Evolutionary conservation across 2,329 filamentous ascomycete genomes (phyloP).

Genomic region (Chrysoporthe deuterocubensis): DNA sequence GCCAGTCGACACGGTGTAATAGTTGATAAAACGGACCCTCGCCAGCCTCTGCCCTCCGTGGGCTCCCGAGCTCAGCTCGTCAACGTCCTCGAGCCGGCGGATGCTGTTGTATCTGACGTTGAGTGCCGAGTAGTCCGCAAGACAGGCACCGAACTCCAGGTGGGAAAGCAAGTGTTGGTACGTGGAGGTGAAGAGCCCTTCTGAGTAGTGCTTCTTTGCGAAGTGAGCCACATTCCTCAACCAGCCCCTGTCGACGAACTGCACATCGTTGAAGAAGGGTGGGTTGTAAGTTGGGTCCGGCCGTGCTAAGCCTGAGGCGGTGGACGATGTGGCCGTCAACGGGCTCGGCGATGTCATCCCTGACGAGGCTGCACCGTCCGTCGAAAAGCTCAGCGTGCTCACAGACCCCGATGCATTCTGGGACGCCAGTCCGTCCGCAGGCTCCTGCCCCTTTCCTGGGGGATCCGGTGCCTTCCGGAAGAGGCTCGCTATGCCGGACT

Average conservation of each 20-base stretch:
- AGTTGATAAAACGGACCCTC: constrained; percentile 81
- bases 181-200: constrained; percentile 71
- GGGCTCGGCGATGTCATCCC: constrained; percentile 30
- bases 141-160: constrained; percentile 79
- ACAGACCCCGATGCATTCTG: constrained; percentile 29
- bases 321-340: constrained; percentile 25
- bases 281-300: constrained; percentile 74
- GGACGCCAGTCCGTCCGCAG: constrained; percentile 22
- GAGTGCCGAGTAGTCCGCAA: constrained; percentile 76
- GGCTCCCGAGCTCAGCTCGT: constrained; percentile 49
- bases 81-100: constrained; percentile 71
- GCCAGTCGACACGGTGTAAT: constrained; percentile 86
- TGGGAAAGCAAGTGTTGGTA: constrained; percentile 78
- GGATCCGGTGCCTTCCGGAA: constrained; percentile 57
- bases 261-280: constrained; percentile 74
- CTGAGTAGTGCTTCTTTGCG: constrained; percentile 75
- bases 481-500: constrained; percentile 79
- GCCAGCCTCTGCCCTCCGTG: constrained; percentile 44
- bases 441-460: constrained; percentile 33
- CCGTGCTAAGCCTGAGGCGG: constrained; percentile 30
- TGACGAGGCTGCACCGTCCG: constrained; percentile 20
- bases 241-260: constrained; percentile 70
- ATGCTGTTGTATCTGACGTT: constrained; percentile 71
- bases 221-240: constrained; percentile 74
- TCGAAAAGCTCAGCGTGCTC: constrained; percentile 31